Percentiles rank a stretch among this genome's conserved stretches.
Conservation (phyloP, 495 filamentous ascomycete genomes). For the Aspergillus incahuasiensis region DNA sequence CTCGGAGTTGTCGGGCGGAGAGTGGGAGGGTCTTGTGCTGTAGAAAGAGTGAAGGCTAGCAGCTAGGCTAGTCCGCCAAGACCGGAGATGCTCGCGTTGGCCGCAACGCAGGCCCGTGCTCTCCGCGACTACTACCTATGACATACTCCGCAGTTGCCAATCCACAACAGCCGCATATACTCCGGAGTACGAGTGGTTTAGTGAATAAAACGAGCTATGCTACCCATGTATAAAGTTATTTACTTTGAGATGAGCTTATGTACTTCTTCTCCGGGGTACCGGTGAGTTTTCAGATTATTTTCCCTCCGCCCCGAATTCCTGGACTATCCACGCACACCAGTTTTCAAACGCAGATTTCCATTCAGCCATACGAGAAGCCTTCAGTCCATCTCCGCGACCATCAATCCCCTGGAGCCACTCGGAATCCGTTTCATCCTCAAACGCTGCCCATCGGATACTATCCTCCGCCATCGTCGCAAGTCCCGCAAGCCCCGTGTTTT, state of each 20-base stretch:
- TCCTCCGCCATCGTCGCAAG: constrained; percentile 15
- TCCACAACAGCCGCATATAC: too few relatives aligned
- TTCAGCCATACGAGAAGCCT: not conserved
- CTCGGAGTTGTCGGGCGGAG: not conserved
- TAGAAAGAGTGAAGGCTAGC: not conserved
- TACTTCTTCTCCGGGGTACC: not conserved
- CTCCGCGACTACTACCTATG: not conserved
- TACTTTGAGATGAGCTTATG: not conserved
- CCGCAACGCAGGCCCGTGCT: not conserved
- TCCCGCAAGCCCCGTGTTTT: constrained; percentile 67
- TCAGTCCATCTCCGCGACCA: not conserved
- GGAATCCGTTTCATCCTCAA: constrained; percentile 10
- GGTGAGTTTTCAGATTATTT: not conserved
- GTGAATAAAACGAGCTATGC: too few relatives aligned
- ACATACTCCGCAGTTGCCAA: too few relatives aligned
- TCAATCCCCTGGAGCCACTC: constrained; percentile 7
- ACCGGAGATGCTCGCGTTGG: not conserved
- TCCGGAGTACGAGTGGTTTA: too few relatives aligned
- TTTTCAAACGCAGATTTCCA: constrained; percentile 12
- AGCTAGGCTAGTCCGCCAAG: not conserved
- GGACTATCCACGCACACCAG: constrained; percentile 14
- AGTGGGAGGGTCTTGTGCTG: not conserved
- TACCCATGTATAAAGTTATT: not conserved
- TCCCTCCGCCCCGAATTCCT: constrained; percentile 1
- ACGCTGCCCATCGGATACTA: constrained; percentile 13